Conservation (phyloP, 2,329 filamentous ascomycete species). For the Arthrinium phaeospermum region DNA sequence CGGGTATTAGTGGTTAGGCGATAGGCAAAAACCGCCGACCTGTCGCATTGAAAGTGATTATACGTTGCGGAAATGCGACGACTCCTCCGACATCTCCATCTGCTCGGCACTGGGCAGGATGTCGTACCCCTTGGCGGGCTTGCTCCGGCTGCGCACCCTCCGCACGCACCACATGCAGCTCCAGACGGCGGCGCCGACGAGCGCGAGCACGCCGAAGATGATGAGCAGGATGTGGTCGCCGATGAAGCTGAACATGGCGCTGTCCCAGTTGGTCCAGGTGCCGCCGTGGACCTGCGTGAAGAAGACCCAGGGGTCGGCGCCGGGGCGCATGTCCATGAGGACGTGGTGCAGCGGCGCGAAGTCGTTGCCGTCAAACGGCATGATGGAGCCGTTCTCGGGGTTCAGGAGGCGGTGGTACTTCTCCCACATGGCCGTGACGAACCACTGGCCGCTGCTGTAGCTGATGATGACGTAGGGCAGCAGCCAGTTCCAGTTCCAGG, state of each 20-base stretch:
- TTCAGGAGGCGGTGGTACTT: conserved; percentile 53
- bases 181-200: background rate
- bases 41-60: background rate
- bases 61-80: background rate
- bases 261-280: conserved; percentile 40
- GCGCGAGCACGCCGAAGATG: conserved; percentile 14
- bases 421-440: conserved; percentile 74
- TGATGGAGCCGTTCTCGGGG: conserved; percentile 29
- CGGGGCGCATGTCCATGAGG: conserved; percentile 36
- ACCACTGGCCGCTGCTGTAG: conserved; percentile 73
- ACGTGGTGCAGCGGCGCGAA: conserved; percentile 31
- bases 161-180: conserved; percentile 18
- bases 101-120: background rate
- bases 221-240: conserved; percentile 33
- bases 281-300: conserved; percentile 37
- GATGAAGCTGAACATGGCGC: conserved; percentile 35
- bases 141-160: conserved; percentile 4
- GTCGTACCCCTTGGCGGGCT: background rate
- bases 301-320: conserved; percentile 36
- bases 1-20: background rate
- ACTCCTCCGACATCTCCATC: background rate
- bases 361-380: conserved; percentile 25
- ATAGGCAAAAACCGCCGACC: background rate
- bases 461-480: conserved; percentile 78
- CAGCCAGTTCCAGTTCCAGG: conserved; percentile 71